A percentile compares a stretch with the other conserved stretches of the same genome.
Conservation (phyloP, 2,329 filamentous ascomycete genomes). For the Daldinia sp. region DNA sequence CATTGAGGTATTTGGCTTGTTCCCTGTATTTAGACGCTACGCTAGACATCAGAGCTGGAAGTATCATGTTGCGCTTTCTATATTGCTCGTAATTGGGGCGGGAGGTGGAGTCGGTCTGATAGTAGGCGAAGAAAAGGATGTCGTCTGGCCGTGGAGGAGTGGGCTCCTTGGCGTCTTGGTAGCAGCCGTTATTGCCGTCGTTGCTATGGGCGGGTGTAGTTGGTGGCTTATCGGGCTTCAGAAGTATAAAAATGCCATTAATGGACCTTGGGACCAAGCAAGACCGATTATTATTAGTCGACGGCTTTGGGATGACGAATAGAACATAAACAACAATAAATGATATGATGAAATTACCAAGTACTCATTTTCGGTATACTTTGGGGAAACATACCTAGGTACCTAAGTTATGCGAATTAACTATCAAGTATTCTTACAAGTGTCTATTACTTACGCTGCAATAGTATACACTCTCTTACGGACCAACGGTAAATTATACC, state of each 20-base stretch:
- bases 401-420: background rate
- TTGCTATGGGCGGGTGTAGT: slow-evolving; percentile 92
- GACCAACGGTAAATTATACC: background rate
- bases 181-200: slow-evolving; percentile 77
- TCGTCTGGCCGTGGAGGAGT: slow-evolving; percentile 63
- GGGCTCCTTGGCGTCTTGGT: slow-evolving; percentile 79
- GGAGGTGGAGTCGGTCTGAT: slow-evolving; percentile 80
- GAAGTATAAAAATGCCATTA: slow-evolving; percentile 99
- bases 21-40: slow-evolving; percentile 96
- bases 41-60: slow-evolving; percentile 84
- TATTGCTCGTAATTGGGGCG: slow-evolving; percentile 80
- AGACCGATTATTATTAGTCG: slow-evolving; percentile 84
- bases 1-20: slow-evolving; percentile 96
- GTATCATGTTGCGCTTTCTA: slow-evolving; percentile 82
- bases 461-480: background rate
- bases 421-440: background rate
- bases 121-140: slow-evolving; percentile 59
- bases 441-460: background rate
- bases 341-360: background rate
- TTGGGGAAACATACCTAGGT: background rate
- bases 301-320: slow-evolving; percentile 65
- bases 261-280: slow-evolving; percentile 97
- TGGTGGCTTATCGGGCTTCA: slow-evolving; percentile 98
- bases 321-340: slow-evolving; percentile 5
- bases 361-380: background rate